Evolutionary conservation across 2,329 filamentous ascomycete genomes (phyloP).

Genomic region (Epichloe coenophiala): DNA sequence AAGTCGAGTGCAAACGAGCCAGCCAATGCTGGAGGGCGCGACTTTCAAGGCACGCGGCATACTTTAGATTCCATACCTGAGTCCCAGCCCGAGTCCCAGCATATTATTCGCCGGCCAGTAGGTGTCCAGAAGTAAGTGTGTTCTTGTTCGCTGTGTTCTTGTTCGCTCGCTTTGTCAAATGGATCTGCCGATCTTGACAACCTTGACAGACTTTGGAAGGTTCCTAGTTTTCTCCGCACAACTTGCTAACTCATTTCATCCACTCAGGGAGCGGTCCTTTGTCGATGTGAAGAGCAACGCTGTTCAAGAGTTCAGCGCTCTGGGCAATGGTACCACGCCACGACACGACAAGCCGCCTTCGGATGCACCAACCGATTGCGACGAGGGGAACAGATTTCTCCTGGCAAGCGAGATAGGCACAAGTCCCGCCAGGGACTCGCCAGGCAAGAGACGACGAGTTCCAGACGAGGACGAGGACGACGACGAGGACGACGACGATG

Average conservation of each 20-base stretch:
- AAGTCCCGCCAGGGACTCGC: neutral
- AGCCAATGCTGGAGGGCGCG: neutral
- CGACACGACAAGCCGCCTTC: neutral
- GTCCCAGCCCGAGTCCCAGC: neutral
- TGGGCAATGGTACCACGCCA: neutral
- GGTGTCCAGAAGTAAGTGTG: neutral
- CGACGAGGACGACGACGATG: conserved; percentile 7
- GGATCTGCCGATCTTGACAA: neutral
- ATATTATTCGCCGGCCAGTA: neutral
- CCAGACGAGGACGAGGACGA: neutral
- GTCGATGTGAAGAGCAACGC: neutral
- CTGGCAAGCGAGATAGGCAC: neutral
- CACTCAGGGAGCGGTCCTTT: neutral
- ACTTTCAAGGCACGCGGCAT: neutral
- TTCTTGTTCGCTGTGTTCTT: no score
- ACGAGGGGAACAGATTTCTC: neutral
- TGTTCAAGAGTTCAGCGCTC: neutral
- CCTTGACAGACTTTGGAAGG: neutral
- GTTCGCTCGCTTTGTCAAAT: neutral
- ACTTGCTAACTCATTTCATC: neutral
- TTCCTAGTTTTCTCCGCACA: no score
- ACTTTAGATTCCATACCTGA: neutral
- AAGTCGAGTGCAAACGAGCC: neutral
- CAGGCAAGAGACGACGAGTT: neutral
- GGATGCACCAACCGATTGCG: neutral